Evolutionary conservation across 176 grass and related monocot species (phyloP), one percentile per base, ranked within the genome.

Genomic region (Luzula sylvatica): DNA sequence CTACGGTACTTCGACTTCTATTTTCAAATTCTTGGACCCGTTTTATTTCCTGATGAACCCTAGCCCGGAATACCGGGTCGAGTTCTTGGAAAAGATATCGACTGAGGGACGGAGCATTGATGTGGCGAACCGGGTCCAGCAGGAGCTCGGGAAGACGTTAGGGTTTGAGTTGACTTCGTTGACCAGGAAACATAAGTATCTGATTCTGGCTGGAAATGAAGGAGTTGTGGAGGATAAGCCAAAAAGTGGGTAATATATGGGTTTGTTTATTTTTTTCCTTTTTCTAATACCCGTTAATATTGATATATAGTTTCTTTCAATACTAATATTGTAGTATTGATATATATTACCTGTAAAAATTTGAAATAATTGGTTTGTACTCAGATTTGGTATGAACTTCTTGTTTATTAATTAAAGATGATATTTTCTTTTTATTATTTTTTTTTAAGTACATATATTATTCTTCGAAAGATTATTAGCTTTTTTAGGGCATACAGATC

Each of bases 41-140:
- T 65, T 93, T 38, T 93, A 82, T 67, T 78, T 82, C 70, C 22
- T 86, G 47, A 65, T 82, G 73, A 93, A 93, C 65, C 76, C 87
- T 12, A 5, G 15, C 13, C 77, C 87, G 4, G 54, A 39, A 23
- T 93, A 86, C 65, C 11, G 28, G 7, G 54, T 86, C 1, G 51
- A 93, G 70, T 82, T 93, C 70, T 30, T 86, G 56, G 54, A 73
- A 8, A 51, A 52, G 44, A 3, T 42, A 49, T 52, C 15, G 12
- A 52, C 21, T 1, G n/a, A 55, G 7, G 40, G 52, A 6, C 23
- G 24, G 45, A 82, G 79, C 72, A 82, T 77, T 46, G 67, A 27
- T 30, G 73, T 77, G 1, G 79, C 73, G 1, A 82, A 82, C 67
- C 3, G 41, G 60, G 68, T 82, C 55, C 79, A 82, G 55, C 23